Evolutionary conservation across 2,329 filamentous ascomycete species (phyloP), one percentile per base, ranked within the genome.

Genomic region (Nannizziopsis arthrosporioides): DNA sequence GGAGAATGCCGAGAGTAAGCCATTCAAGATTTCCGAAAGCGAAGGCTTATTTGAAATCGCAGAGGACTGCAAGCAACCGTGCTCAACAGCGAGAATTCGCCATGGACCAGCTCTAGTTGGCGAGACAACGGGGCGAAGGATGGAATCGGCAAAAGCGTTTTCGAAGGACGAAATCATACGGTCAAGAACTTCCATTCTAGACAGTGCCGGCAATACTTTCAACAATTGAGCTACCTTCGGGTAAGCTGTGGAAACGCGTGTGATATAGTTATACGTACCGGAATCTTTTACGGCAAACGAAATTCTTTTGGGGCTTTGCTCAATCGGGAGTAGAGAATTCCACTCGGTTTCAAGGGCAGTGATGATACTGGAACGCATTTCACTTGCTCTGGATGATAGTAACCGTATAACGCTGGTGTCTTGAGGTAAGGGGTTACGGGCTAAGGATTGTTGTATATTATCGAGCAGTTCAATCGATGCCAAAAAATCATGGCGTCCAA

Each of bases 341-440:
- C 88, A 95, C n/a, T 81, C 74, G 47, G 73, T 71, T 38, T 78
- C 75, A 35, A 92, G 74, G 7, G 78, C 76, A 36, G 82, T 76
- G 49, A 80, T 75, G 17, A 92, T 75, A 15, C 76, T 73, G 1
- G 75, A 73, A 53, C 81, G 81, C 49, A 94, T 68, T 57, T 81
- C 78, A 19, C 78, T 78, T 1, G 78, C 75, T 53, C 82, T 77
- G 39, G 78, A 65, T 52, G 81, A 74, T 3, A 94, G 67, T 18
- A 93, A 68, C 48, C 74, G 55, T 54, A 63, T 59, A 31, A 69
- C 60, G 54, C 62, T 65, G n/a, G 59, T 64, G 50, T 64, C 63
- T 36, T 53, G 55, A 18, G 64, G 61, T 17, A 63, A 57, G 22
- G 54, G 54, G 36, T 63, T 57, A 14, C 51, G 54, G 19, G 54